Base-by-base conservation (phyloP, 2,329 filamentous ascomycete species). In the Colletotrichum sp. region DNA sequence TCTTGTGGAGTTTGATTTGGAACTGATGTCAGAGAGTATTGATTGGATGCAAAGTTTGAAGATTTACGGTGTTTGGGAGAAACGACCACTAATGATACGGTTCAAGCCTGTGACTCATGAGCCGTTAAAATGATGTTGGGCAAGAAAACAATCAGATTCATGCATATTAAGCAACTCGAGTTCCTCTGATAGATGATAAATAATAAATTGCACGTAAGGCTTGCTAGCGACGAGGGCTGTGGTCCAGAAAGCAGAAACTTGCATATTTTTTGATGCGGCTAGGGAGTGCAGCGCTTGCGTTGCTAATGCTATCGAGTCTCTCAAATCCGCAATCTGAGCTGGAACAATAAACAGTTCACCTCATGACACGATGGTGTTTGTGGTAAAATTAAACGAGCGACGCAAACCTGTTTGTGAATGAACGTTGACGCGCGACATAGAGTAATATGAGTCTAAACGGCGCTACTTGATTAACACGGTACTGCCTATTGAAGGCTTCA, bases 1-100 rank as follows among this genome's bases (percentile, higher is more conserved):
- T 8, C 75, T 90, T 1, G 90, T 84, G 80, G 87, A 87, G 66
- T 90, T 90, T 79, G 88, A 90, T 72, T 66, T 89, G 69, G 77
- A 80, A 34, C 80, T 88, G n/a, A 82, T 81, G 1, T 80, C 85
- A 3, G 79, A 82, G 34, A 79, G 78, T 16, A 16, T 77, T 4
- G 77, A 82, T 28, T 89, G 87, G 87, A 78, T 86, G 24, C 77
- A 79, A 18, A 78, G 80, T 6, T 86, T 88, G 76, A 81, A 80
- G 52, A 80, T 83, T 18, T 87, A 81, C 73, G 78, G 83, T 7
- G 75, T 87, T 32, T 88, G 87, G 86, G 57, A 80, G 13, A 84
- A 84, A 34, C 64, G 55, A 4, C 80, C 55, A 5, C 30, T 69
- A 18, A 48, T 69, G 67, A 28, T 69, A 21, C n/a, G 21, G 13